Conservation (phyloP, 2,329 filamentous ascomycete genomes). For the Pyricularia grisea region DNA sequence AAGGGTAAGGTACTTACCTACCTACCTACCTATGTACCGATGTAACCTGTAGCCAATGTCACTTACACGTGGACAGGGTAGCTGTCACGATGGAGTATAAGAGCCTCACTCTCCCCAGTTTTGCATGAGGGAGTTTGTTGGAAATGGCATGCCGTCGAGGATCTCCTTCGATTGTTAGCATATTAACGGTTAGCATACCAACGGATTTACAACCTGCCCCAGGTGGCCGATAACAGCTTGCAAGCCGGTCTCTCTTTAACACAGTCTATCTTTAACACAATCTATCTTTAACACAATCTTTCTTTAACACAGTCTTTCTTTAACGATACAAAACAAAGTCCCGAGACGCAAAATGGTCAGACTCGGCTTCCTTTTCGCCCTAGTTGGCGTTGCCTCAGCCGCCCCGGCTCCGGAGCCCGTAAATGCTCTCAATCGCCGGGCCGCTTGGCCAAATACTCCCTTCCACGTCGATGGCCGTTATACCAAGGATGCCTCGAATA, state of each 20-base stretch:
- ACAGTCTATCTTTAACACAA: neutral
- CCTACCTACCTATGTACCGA: neutral
- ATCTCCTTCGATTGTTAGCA: neutral
- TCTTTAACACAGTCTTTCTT: neutral
- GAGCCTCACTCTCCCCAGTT: neutral
- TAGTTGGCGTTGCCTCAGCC: neutral
- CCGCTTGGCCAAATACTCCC: conserved; percentile 27
- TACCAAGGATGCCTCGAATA: conserved; percentile 20
- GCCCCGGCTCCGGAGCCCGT: conserved; percentile 2
- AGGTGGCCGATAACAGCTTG: neutral
- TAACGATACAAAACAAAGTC: neutral
- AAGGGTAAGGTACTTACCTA: no score
- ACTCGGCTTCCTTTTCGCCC: neutral
- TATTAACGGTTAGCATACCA: neutral
- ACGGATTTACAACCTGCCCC: neutral
- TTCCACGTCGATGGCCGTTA: conserved; percentile 10
- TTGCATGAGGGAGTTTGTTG: neutral
- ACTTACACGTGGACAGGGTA: neutral
- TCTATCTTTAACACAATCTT: no score
- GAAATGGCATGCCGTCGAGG: neutral
- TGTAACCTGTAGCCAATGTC: neutral
- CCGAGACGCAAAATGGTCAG: neutral
- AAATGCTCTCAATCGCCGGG: conserved; percentile 6
- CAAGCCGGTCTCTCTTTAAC: neutral
- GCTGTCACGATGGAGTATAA: neutral